Base-by-base conservation (phyloP, 2,329 filamentous ascomycete genomes). In the Teratosphaeria pseudoeucalypti region DNA sequence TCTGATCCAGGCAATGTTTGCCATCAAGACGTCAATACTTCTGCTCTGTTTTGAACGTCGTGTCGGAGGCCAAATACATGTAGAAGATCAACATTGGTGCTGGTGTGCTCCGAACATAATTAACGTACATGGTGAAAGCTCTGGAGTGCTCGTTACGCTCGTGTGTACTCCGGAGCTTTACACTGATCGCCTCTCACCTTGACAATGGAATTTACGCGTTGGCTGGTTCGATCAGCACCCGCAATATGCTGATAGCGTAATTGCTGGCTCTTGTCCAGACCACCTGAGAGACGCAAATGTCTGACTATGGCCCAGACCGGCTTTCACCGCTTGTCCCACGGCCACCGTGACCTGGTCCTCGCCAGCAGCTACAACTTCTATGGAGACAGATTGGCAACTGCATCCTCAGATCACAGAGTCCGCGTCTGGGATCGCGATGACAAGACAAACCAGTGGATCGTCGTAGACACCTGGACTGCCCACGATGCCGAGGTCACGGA, bases 401-500 rank as follows among this genome's bases (percentile, higher is more conserved):
- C 90, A 37, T 94, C 90, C 19, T 89, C 92, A 19, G 92, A 97
- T 73, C 92, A 95, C 73, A 90, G 88, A 72, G 87, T 97, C 69
- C 90, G 92, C 71, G 88, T 96, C 63, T 96, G 92, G 82, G 90
- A 92, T 74, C 82, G 87, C 55, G 87, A 94, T 70, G 85, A 82
- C 60, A 79, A 86, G 65, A 87, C 90, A 67, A 85, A 85, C 52
- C 79, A 83, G 60, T 96, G 91, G 90, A 81, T 84, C 57, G 77
- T 94, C 43, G 88, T 86, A 71, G 92, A 97, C 76, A 90, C 85
- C 59, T 96, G 92, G 90, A 85, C 83, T 55, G 92, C 90, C 19
- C 92, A 97, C 72, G 88, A 90, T 71, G 90, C 90, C 56, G 91
- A 96, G 75, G 88, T 97, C 63, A 80, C 91, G 62, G 90, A 96